Percentiles rank a stretch among this genome's conserved stretches.
Conservation (phyloP, 768 basidiomycete genomes). For the Mycena venus region DNA sequence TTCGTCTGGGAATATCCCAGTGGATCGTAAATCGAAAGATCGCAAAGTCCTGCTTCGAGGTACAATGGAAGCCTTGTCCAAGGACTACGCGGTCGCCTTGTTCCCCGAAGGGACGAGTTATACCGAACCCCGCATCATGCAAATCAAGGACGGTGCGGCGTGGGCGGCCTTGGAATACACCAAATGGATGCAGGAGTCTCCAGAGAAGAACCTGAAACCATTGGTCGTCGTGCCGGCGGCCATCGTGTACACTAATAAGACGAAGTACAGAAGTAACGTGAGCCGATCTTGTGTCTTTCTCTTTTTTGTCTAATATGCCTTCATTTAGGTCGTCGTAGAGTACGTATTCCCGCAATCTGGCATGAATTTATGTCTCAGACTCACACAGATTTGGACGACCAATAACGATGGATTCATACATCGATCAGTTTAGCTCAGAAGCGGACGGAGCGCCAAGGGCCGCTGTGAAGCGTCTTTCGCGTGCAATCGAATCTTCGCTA, state of each 20-base stretch:
- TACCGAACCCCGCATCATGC: slow-evolving; percentile 93
- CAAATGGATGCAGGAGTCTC: slow-evolving; percentile 77
- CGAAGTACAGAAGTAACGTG: slow-evolving; percentile 93
- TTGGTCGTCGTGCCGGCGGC: slow-evolving; percentile 84
- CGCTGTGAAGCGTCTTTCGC: slow-evolving; percentile 91
- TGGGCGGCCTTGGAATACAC: slow-evolving; percentile 96
- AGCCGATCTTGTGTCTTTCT: slow-evolving; percentile 51
- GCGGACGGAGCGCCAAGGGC: slow-evolving; percentile 77
- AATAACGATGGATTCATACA: slow-evolving; percentile 80
- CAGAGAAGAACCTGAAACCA: slow-evolving; percentile 57
- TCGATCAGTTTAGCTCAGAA: slow-evolving; percentile 80
- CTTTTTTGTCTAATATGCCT: slow-evolving; percentile 1
- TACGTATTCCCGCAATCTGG: slow-evolving; percentile 48
- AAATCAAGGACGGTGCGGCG: slow-evolving; percentile 92
- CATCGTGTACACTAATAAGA: slow-evolving; percentile 96
- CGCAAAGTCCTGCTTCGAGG: slow-evolving; percentile 89
- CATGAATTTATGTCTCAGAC: slow-evolving; percentile 24
- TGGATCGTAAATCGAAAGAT: slow-evolving; percentile 95
- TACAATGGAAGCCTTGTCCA: slow-evolving; percentile 87
- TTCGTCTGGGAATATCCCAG: slow-evolving; percentile 97
- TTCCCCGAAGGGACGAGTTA: slow-evolving; percentile 97
- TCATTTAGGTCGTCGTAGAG: slow-evolving; percentile 79
- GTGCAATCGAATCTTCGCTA: slow-evolving; percentile 77
- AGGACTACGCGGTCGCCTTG: slow-evolving; percentile 88
- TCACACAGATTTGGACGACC: slow-evolving; percentile 83